Percentiles rank a stretch among this genome's conserved stretches.
Conservation (phyloP, 164 flowering plant species). For the Warburgia ugandensis region DNA sequence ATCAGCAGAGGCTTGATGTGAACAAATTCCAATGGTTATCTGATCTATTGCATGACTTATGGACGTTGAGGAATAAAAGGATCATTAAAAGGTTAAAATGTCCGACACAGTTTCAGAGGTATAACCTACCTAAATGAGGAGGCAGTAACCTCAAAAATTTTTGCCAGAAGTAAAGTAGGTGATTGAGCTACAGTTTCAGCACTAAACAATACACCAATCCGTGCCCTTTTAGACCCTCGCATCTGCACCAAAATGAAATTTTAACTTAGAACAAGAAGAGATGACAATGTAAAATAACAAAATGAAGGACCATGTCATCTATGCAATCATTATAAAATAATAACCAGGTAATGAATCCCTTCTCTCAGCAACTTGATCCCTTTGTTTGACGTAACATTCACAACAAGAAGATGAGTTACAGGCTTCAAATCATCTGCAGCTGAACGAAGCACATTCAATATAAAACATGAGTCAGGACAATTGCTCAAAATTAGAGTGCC, state of each 20-base stretch:
- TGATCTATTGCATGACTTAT: too few species aligned
- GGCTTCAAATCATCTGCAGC: constrained; percentile 89
- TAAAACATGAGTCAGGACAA: constrained; percentile 4
- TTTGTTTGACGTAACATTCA: constrained; percentile 56
- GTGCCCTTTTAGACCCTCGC: constrained; percentile 57
- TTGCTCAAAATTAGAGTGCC: background rate
- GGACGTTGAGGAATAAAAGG: background rate
- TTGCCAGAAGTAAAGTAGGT: constrained; percentile 43
- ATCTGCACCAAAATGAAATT: constrained; percentile 38
- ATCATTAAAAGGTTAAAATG: background rate
- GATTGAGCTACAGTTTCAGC: constrained; percentile 25
- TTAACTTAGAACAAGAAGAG: constrained; percentile 5
- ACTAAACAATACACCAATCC: constrained; percentile 67
- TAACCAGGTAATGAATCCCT: constrained; percentile 85
- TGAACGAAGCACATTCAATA: constrained; percentile 22
- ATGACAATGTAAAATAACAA: constrained; percentile 1
- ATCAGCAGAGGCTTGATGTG: too few species aligned
- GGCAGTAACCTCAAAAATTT: constrained; percentile 49
- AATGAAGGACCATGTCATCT: background rate
- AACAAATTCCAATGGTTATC: too few species aligned
- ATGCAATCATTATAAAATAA: constrained; percentile 6
- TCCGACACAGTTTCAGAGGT: constrained; percentile 2
- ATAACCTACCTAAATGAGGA: constrained; percentile 61
- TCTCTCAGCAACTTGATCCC: constrained; percentile 77
- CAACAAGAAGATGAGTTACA: constrained; percentile 79